Conservation (phyloP, 225 moss, liverwort and hornwort genomes). For the Polytrichum formosum region DNA sequence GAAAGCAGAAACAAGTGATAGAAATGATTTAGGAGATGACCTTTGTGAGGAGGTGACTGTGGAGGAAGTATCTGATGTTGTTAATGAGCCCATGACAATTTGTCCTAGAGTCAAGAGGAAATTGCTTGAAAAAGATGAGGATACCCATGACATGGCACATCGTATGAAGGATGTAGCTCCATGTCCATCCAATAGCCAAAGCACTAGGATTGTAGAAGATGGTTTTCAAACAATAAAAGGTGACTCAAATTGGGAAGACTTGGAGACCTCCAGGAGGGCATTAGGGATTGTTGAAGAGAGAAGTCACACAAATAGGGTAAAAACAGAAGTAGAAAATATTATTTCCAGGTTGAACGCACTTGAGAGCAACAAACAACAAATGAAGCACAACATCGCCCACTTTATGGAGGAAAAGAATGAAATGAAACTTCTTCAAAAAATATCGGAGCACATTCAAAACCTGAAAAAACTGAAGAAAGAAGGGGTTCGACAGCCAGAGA, state of each 20-base stretch:
- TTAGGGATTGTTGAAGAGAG: not conserved
- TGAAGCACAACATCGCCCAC: not conserved
- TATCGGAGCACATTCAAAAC: not conserved
- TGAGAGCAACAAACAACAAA: not conserved
- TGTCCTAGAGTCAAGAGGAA: too few species aligned
- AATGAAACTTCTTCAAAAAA: constrained; percentile 5
- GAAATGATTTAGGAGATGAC: not conserved
- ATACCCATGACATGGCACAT: too few species aligned
- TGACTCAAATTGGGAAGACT: too few species aligned
- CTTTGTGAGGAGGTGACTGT: not conserved
- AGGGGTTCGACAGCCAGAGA: not conserved
- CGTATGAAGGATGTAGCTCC: too few species aligned
- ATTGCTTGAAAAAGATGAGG: too few species aligned
- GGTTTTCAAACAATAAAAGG: too few species aligned
- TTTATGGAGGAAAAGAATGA: constrained; percentile 5
- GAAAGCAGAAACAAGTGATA: too few species aligned
- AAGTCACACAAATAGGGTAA: not conserved
- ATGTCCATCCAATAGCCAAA: too few species aligned
- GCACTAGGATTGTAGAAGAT: too few species aligned
- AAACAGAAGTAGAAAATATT: constrained; percentile 1
- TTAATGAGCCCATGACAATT: not conserved
- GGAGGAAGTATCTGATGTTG: not conserved
- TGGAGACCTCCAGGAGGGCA: not conserved
- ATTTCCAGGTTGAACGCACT: constrained; percentile 2
- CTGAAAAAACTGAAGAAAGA: not conserved